Evolutionary conservation across 2,329 filamentous ascomycete species (phyloP), one percentile per base, ranked within the genome.

Genomic region (Ceratocystiopsis minuta): DNA sequence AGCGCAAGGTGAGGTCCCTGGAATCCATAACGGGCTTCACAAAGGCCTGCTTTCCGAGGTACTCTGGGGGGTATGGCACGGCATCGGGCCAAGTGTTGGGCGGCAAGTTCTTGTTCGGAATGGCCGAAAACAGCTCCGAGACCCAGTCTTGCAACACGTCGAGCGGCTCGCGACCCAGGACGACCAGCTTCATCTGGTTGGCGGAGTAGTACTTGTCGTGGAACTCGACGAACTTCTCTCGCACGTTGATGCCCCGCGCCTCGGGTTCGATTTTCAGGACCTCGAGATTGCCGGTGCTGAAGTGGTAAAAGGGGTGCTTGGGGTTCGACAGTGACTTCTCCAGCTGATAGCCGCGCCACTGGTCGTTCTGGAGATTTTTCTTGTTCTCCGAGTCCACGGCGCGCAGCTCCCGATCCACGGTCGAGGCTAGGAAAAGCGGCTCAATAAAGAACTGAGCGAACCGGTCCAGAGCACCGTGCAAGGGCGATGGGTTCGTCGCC

Each of bases 311-410:
- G 0, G 87, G 87, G 53, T 95, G 87, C 14, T 78, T 75, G 3
- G 82, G 78, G 57, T 88, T 94, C 3, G 85, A 84, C n/a, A 90
- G 63, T 3, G 80, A 80, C 62, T 93, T 93, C 55, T 84, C 81
- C 18, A 95, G 68, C 60, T 95, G 87, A 53, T 88, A 76, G 48
- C 93, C 62, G 15, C 87, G 75, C 85, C 87, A 94, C 43, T 73
- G 72, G 54, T 95, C 87, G 56, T 75, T 88, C 61, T 95, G 87
- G 39, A 95, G 64, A 52, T 95, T 95, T 70, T 95, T 95, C 70
- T 94, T 94, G 63, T 95, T 93, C 59, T 95, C 87, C 6, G 86
- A 94, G 55, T 95, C 86, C 16, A 95, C 87, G 1, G 87, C 87
- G 49, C 72, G 77, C 47, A 95, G 66, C 61, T 95, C 87, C 39